phyloP scores from a whole-genome alignment of 108 stramenopile species.

The Conticribra weissflogii region DNA sequence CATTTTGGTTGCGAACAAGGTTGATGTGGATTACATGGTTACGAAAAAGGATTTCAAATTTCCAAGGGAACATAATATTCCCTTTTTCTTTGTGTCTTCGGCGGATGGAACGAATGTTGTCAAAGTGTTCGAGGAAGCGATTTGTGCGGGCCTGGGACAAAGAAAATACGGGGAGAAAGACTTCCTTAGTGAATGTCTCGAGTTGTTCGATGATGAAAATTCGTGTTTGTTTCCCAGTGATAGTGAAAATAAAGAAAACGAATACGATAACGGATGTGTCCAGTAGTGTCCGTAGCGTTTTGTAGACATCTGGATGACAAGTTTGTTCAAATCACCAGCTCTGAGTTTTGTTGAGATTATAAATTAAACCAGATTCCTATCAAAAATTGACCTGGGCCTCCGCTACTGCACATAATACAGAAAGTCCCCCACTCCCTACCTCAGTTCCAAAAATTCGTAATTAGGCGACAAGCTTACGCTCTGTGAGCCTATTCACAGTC shows the following conservation, averaged over 20 bases:
- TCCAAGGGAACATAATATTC: conserved; percentile 69
- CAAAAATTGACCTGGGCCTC: no score
- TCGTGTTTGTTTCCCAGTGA: not conserved
- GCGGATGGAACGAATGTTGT: conserved; percentile 92
- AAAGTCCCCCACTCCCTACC: not conserved
- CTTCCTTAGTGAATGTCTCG: conserved; percentile 70
- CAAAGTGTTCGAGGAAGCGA: conserved; percentile 71
- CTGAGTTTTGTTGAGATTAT: no score
- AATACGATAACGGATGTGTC: not conserved
- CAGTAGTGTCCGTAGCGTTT: no score
- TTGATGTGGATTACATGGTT: conserved; percentile 84
- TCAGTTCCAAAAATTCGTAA: not conserved
- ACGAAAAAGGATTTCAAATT: conserved; percentile 87
- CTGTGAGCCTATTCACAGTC: conserved; percentile 86
- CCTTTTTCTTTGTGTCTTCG: conserved; percentile 81
- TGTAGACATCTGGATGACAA: no score
- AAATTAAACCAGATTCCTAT: no score
- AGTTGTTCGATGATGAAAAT: conserved; percentile 50
- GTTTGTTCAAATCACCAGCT: no score
- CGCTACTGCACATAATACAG: not conserved
- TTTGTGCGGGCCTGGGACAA: conserved; percentile 57
- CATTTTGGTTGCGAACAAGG: conserved; percentile 87
- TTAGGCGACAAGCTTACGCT: conserved; percentile 83
- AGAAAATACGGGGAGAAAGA: conserved; percentile 61
- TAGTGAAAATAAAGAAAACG: not conserved